Conservation (phyloP, 495 filamentous ascomycete species). For the Halenospora varia region DNA sequence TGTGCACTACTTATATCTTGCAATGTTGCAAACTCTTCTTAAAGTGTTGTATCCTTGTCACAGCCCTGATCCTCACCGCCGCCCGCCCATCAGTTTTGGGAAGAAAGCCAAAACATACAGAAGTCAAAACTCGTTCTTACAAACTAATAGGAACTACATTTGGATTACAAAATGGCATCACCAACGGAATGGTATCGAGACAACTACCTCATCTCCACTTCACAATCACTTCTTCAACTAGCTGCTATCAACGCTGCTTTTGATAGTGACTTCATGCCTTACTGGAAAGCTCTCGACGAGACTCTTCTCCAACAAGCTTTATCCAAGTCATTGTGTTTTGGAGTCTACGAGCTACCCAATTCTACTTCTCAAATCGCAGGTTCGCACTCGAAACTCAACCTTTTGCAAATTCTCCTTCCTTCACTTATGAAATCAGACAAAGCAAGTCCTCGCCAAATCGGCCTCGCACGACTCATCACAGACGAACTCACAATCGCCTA, state of each 20-base stretch:
- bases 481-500: slow-evolving; percentile 64
- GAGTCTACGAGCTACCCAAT: slow-evolving; percentile 40
- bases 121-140: too few species aligned
- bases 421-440: slow-evolving; percentile 1
- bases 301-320: slow-evolving; percentile 39
- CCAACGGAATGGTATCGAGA: slow-evolving; percentile 18
- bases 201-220: slow-evolving; percentile 43
- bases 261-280: slow-evolving; percentile 45
- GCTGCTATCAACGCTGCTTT: slow-evolving; percentile 46
- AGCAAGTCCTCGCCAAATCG: slow-evolving; percentile 35
- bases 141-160: too few species aligned
- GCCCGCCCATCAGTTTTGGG: too few species aligned
- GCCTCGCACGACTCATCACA: slow-evolving; percentile 60
- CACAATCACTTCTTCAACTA: slow-evolving; percentile 42
- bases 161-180: slow-evolving; percentile 19
- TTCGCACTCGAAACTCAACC: slow-evolving; percentile 5
- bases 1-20: too few species aligned
- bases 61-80: too few species aligned
- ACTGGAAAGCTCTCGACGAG: slow-evolving; percentile 46
- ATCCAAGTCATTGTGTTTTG: slow-evolving; percentile 50
- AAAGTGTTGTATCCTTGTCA: too few species aligned
- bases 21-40: too few species aligned
- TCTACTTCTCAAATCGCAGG: slow-evolving; percentile 29
- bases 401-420: not conserved
- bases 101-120: too few species aligned